Base-by-base conservation (phyloP, 1,284 basidiomycete species). In the Leccinum huronense region DNA sequence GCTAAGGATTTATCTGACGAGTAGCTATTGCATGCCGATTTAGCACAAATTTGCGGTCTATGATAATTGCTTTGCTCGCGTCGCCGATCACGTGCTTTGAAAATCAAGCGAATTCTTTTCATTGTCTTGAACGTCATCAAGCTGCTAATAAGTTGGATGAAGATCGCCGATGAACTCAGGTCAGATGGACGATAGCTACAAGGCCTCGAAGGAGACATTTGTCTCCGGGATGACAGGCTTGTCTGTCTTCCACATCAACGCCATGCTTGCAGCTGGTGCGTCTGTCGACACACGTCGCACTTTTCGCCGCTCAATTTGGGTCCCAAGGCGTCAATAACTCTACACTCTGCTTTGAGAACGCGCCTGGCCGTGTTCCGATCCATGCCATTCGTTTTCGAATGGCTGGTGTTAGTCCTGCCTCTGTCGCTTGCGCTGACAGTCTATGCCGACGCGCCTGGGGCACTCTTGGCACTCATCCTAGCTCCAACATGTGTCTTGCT, bases 121-220 rank as follows among this genome's bases (percentile, higher is more conserved):
- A 23, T 23, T 23, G 23, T 23, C 23, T 23, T 23, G 23, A 23
- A 23, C 23, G 23, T 40, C 14, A 14, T 45, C 42, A 38, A 23
- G 23, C 23, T 23, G 23, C 23, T 23, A 23, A 59, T 59, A 14
- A 16, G 13, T 38, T 38, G 36, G 36, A 38, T 38, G 56, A 11
- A 31, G 36, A 13, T 34, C 23, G n/a, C 36, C n/a, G 9, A 36
- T 53, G 16, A 30, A n/a, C 3, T 38, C 45, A 40, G 27, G 27
- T 27, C 53, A 59, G 19, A 76, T 74, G 75, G 58, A 64, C 33
- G 16, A 51, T 31, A 67, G 75, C 61, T 97, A 97, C 83, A 96
- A 95, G 78, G 69, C 82, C 16, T 86, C 84, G 30, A 98, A 98
- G 77, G 92, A 96, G 80, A 88, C 86, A 0, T 98, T 95, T 72